Conservation (phyloP, 73 alveolate genomes). For the Paramecium sexaurelia region DNA sequence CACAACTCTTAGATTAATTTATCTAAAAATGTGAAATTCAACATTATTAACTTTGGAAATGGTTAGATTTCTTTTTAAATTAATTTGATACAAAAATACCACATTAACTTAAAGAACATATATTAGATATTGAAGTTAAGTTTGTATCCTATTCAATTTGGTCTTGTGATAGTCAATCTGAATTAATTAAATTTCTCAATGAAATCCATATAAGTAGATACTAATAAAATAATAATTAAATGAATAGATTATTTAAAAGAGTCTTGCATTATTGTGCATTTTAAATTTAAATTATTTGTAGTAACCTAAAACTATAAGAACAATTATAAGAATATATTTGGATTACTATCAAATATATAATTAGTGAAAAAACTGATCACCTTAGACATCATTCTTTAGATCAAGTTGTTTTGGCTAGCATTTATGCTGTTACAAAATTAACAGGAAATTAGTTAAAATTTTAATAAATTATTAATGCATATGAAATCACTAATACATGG, state of each 20-base stretch:
- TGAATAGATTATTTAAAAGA: conserved; percentile 50
- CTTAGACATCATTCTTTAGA: conserved; percentile 49
- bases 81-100: conserved; percentile 50
- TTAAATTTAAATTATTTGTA: conserved; percentile 6
- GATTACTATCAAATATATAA: conserved; percentile 30
- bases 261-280: conserved; percentile 48
- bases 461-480: conserved; percentile 9
- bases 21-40: conserved; percentile 19
- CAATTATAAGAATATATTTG: conserved; percentile 28
- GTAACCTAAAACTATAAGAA: neutral
- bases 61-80: conserved; percentile 25
- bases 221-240: neutral
- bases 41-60: conserved; percentile 40
- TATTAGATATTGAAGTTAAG: conserved; percentile 29
- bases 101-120: conserved; percentile 27
- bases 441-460: conserved; percentile 25
- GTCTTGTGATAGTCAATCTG: conserved; percentile 39
- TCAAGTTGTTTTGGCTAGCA: conserved; percentile 42
- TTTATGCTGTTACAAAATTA: conserved; percentile 34
- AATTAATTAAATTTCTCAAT: conserved; percentile 18
- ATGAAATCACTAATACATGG: conserved; percentile 50
- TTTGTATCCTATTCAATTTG: conserved; percentile 11
- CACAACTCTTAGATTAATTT: neutral
- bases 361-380: conserved; percentile 26
- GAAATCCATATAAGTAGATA: conserved; percentile 19